Percentiles rank a stretch among this genome's conserved stretches.
These are phyloP conservation scores for Coemansia sp. DNA, from an alignment of 192 early-diverging fungal species.

Conservation along the genomic window DNA sequence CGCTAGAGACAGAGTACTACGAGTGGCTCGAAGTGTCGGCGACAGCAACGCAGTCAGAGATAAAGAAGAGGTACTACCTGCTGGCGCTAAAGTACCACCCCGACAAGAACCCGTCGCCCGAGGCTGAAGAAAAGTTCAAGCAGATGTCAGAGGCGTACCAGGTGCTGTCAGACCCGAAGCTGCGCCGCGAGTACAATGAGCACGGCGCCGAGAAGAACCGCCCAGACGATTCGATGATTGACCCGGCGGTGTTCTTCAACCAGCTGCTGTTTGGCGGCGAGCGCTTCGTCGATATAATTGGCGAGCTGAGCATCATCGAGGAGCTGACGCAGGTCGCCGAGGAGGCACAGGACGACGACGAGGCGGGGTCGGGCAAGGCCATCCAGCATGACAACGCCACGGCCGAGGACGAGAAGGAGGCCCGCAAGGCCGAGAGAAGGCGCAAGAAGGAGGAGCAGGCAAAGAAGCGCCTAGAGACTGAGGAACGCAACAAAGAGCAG, in stretches of 20 bases:
- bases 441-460: constrained; percentile 54
- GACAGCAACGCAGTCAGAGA: constrained; percentile 70
- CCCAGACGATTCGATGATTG: constrained; percentile 63
- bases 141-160: constrained; percentile 96
- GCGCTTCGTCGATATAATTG: constrained; percentile 94
- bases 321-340: constrained; percentile 83
- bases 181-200: constrained; percentile 84
- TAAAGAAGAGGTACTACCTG: constrained; percentile 87
- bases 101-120: constrained; percentile 52
- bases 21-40: constrained; percentile 73
- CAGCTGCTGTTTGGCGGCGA: constrained; percentile 98
- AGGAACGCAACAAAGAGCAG: constrained; percentile 54
- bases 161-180: constrained; percentile 85
- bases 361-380: constrained; percentile 24
- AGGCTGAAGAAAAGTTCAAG: constrained; percentile 73
- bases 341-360: constrained; percentile 54
- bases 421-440: constrained; percentile 53
- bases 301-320: constrained; percentile 91
- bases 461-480: constrained; percentile 58
- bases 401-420: constrained; percentile 36
- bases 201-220: constrained; percentile 62
- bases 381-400: constrained; percentile 15
- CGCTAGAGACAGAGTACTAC: constrained; percentile 83
- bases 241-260: constrained; percentile 92
- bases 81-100: constrained; percentile 56